phyloP scores from a whole-genome alignment of 2,329 filamentous ascomycete genomes.

The Colletotrichum lupini region DNA sequence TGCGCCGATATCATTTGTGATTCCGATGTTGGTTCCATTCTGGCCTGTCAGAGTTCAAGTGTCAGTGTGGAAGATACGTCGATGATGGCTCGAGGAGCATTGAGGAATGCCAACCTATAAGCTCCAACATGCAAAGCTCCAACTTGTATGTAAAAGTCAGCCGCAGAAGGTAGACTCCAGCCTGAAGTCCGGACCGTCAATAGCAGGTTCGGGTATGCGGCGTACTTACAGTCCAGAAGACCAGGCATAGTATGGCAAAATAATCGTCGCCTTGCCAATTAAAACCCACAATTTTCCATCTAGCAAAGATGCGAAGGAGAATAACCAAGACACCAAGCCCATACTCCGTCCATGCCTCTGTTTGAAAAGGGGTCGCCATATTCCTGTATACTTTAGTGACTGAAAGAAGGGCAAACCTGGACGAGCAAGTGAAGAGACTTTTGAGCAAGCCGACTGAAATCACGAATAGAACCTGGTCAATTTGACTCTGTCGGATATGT shows the following conservation, averaged over 20 bases:
- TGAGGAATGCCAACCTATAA: slow-evolving; percentile 1
- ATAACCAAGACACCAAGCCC: slow-evolving; percentile 50
- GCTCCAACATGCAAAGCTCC: slow-evolving; percentile 24
- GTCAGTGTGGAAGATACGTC: not conserved
- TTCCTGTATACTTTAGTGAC: slow-evolving; percentile 21
- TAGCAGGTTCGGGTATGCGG: too few relatives aligned
- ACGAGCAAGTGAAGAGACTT: not conserved
- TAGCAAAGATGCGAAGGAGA: slow-evolving; percentile 50
- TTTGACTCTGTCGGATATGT: not conserved
- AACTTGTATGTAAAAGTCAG: not conserved
- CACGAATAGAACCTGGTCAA: not conserved
- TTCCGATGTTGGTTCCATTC: slow-evolving; percentile 51
- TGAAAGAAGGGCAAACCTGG: not conserved
- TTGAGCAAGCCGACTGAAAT: not conserved
- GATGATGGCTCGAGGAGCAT: not conserved
- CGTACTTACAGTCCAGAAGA: slow-evolving; percentile 51
- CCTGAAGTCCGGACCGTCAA: too few relatives aligned
- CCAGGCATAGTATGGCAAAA: slow-evolving; percentile 48
- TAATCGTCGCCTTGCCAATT: slow-evolving; percentile 57
- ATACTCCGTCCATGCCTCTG: slow-evolving; percentile 57
- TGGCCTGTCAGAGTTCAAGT: slow-evolving; percentile 40
- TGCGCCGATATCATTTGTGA: slow-evolving; percentile 45
- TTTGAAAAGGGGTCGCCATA: slow-evolving; percentile 52
- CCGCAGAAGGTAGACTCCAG: not conserved
- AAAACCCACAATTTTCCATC: slow-evolving; percentile 51